A percentile compares a stretch with the other conserved stretches of the same genome.
These are phyloP conservation scores for Camillea tinctor DNA, from an alignment of 2,329 filamentous ascomycete genomes.

Conservation along the genomic window DNA sequence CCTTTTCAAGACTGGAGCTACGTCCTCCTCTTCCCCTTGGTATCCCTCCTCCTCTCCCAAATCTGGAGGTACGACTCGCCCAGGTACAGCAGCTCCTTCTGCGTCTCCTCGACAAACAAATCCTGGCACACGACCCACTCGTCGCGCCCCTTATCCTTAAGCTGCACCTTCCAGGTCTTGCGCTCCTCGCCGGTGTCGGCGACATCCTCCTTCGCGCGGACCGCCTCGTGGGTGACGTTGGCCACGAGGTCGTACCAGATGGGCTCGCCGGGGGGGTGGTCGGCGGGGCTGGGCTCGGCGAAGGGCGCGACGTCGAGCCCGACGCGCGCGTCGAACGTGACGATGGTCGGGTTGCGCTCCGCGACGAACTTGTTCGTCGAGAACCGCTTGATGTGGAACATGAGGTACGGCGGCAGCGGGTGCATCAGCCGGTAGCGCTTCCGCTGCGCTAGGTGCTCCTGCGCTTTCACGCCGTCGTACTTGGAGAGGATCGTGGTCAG, in stretches of 20 bases:
- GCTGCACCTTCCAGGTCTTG: conserved; percentile 92
- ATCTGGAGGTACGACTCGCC: conserved; percentile 95
- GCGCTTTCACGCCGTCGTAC: conserved; percentile 84
- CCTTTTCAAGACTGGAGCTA: conserved; percentile 12
- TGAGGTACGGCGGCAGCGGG: conserved; percentile 84
- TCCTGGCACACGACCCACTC: conserved; percentile 96
- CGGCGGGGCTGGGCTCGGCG: conserved; percentile 78
- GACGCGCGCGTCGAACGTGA: conserved; percentile 82
- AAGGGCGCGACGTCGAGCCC: conserved; percentile 86
- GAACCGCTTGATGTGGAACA: conserved; percentile 97
- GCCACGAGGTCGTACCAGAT: conserved; percentile 95
- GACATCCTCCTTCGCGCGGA: conserved; percentile 75
- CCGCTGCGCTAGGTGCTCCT: conserved; percentile 85
- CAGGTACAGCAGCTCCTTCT: conserved; percentile 85
- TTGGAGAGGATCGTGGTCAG: conserved; percentile 82
- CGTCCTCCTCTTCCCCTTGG: conserved; percentile 41
- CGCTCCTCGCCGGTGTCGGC: conserved; percentile 83
- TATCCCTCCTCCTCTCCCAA: conserved; percentile 78
- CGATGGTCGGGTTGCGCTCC: conserved; percentile 96
- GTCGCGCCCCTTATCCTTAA: conserved; percentile 75
- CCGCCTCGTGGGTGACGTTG: conserved; percentile 87
- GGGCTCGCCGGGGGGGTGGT: conserved; percentile 73
- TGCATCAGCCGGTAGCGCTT: conserved; percentile 87
- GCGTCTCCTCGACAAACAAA: conserved; percentile 84
- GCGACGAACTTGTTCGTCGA: conserved; percentile 94